Evolutionary conservation across 345 rosid genomes (phyloP).

Genomic region (Cardamine resedifolia): DNA sequence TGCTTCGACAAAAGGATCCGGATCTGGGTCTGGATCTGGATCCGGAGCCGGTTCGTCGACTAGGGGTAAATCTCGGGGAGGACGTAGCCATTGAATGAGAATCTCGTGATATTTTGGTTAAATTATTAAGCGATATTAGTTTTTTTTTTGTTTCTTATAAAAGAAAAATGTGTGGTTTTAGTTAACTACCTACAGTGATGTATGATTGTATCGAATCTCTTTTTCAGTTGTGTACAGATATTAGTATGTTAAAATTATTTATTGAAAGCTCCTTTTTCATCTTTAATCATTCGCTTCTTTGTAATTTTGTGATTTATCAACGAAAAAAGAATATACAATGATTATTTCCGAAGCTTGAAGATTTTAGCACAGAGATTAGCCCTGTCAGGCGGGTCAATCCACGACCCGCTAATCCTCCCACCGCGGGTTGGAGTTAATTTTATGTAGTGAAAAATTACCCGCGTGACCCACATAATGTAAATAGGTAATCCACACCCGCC

Average conservation of each 20-base stretch:
- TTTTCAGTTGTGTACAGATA: background rate
- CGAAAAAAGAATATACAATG: background rate
- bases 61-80: conserved; percentile 19
- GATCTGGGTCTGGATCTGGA: conserved; percentile 31
- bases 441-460: no score
- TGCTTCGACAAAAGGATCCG: conserved; percentile 31
- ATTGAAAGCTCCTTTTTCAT: background rate
- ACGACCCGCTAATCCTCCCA: no score
- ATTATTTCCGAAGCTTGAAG: background rate
- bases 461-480: no score
- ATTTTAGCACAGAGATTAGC: no score
- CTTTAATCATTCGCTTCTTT: conserved; percentile 16
- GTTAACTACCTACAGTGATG: background rate
- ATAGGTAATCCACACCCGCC: no score
- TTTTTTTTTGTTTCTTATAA: no score
- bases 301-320: conserved; percentile 21
- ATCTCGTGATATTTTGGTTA: conserved; percentile 2
- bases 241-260: conserved; percentile 1
- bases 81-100: conserved; percentile 29
- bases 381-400: no score
- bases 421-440: no score
- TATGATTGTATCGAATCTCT: conserved; percentile 16
- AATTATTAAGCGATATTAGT: conserved; percentile 4
- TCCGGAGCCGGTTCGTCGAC: conserved; percentile 34
- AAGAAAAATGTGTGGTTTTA: background rate